phyloP scores from a whole-genome alignment of 2,329 filamentous ascomycete species.

The Hypoxylon rubiginosum region DNA sequence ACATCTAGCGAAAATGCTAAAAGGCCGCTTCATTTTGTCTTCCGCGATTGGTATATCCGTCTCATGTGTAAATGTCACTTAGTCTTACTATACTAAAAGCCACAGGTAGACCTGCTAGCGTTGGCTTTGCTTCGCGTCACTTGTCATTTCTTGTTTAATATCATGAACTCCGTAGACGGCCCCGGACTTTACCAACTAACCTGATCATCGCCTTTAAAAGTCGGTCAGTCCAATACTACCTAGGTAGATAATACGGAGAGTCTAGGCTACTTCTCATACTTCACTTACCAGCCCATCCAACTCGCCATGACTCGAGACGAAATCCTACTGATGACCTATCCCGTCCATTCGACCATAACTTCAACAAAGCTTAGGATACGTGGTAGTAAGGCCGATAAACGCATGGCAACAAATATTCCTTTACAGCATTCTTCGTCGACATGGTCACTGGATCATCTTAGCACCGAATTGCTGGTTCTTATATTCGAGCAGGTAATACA shows the following conservation, averaged over 20 bases:
- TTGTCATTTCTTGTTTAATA: slow-evolving; percentile 14
- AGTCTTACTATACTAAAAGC: not conserved
- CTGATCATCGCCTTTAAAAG: not conserved
- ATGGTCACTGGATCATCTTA: slow-evolving; percentile 55
- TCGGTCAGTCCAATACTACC: slow-evolving; percentile 1
- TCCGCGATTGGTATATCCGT: slow-evolving; percentile 21
- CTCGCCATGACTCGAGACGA: slow-evolving; percentile 30
- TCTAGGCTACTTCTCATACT: not conserved
- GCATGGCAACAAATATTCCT: slow-evolving; percentile 36
- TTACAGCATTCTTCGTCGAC: slow-evolving; percentile 21
- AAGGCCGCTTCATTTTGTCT: slow-evolving; percentile 21
- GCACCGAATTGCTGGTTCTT: slow-evolving; percentile 59
- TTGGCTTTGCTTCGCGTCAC: slow-evolving; percentile 4
- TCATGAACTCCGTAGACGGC: not conserved
- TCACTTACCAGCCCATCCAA: not conserved
- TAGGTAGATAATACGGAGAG: not conserved
- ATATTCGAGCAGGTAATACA: slow-evolving; percentile 58
- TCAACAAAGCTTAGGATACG: slow-evolving; percentile 7
- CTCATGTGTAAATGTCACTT: slow-evolving; percentile 24
- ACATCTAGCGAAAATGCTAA: slow-evolving; percentile 33
- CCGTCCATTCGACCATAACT: slow-evolving; percentile 14
- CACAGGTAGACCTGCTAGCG: not conserved
- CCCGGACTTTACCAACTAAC: not conserved
- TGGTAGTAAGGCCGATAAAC: slow-evolving; percentile 17
- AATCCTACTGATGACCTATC: slow-evolving; percentile 15